Conservation (phyloP, 768 basidiomycete species). For the Xerocomellus chrysenteron region DNA sequence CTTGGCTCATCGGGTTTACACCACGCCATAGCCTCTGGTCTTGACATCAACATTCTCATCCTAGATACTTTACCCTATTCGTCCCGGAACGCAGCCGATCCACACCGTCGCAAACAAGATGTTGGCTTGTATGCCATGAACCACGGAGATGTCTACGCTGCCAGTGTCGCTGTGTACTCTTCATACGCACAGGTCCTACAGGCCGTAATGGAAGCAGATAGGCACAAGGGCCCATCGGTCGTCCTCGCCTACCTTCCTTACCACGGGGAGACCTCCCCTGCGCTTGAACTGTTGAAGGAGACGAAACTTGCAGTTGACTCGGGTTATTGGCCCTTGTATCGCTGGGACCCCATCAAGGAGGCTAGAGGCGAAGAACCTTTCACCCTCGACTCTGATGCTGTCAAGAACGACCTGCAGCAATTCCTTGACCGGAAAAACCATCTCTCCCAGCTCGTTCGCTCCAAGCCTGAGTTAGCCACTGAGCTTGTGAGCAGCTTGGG, state of each 20-base stretch:
- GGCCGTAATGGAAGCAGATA: slow-evolving; percentile 87
- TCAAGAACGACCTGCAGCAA: slow-evolving; percentile 89
- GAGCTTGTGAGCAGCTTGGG: slow-evolving; percentile 85
- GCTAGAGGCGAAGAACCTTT: slow-evolving; percentile 77
- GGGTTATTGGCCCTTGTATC: slow-evolving; percentile 97
- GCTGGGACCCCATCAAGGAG: slow-evolving; percentile 93
- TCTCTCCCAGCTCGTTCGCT: slow-evolving; percentile 85
- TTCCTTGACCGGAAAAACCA: slow-evolving; percentile 98
- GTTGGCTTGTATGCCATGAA: slow-evolving; percentile 98
- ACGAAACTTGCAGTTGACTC: slow-evolving; percentile 95
- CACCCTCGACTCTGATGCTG: slow-evolving; percentile 85
- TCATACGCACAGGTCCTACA: slow-evolving; percentile 95
- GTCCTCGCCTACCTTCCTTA: slow-evolving; percentile 95
- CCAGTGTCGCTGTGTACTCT: slow-evolving; percentile 92
- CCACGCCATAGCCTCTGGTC: slow-evolving; percentile 86
- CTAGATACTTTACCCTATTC: slow-evolving; percentile 93
- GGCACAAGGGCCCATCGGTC: slow-evolving; percentile 85
- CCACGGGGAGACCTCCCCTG: slow-evolving; percentile 67
- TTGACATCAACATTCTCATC: slow-evolving; percentile 93
- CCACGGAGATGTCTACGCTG: slow-evolving; percentile 95
- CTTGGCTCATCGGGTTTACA: slow-evolving; percentile 94
- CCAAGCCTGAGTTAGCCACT: slow-evolving; percentile 75
- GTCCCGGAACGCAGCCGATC: slow-evolving; percentile 64
- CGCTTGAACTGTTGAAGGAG: slow-evolving; percentile 92
- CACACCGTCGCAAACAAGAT: slow-evolving; percentile 86